phyloP scores from a whole-genome alignment of 495 filamentous ascomycete genomes.

The Ascobolus immersus region DNA sequence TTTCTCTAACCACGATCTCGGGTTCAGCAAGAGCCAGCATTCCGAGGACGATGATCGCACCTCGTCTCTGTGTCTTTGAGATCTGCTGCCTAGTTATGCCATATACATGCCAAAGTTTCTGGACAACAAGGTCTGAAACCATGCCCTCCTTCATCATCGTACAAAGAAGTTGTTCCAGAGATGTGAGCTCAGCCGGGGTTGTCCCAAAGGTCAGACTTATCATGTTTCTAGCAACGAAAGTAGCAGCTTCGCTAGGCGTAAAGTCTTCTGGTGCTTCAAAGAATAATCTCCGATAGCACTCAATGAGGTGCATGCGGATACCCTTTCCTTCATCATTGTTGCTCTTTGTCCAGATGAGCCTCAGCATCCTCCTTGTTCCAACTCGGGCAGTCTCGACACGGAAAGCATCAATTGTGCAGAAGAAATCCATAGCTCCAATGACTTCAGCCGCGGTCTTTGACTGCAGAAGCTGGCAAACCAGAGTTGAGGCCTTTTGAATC shows the following conservation, averaged over 20 bases:
- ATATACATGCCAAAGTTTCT: conserved; percentile 94
- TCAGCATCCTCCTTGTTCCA: conserved; percentile 81
- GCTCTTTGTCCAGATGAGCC: conserved; percentile 96
- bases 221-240: conserved; percentile 94
- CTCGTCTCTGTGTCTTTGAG: conserved; percentile 69
- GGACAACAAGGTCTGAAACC: conserved; percentile 61
- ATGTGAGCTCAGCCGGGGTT: conserved; percentile 80
- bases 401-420: conserved; percentile 80
- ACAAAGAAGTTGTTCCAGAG: conserved; percentile 73
- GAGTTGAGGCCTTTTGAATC: conserved; percentile 51
- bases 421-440: conserved; percentile 97
- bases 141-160: conserved; percentile 92
- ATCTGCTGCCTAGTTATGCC: conserved; percentile 82
- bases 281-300: conserved; percentile 86
- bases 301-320: conserved; percentile 87
- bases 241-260: conserved; percentile 69
- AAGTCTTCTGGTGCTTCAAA: conserved; percentile 81
- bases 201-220: conserved; percentile 91
- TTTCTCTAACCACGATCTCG: conserved; percentile 75
- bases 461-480: conserved; percentile 62
- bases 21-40: conserved; percentile 89
- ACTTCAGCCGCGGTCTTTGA: conserved; percentile 94
- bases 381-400: conserved; percentile 70
- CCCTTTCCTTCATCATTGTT: conserved; percentile 98
- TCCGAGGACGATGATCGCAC: conserved; percentile 83